These are phyloP conservation scores for Tephrocybe sp. DNA, from an alignment of 768 basidiomycete genomes.

Conservation along the genomic window DNA sequence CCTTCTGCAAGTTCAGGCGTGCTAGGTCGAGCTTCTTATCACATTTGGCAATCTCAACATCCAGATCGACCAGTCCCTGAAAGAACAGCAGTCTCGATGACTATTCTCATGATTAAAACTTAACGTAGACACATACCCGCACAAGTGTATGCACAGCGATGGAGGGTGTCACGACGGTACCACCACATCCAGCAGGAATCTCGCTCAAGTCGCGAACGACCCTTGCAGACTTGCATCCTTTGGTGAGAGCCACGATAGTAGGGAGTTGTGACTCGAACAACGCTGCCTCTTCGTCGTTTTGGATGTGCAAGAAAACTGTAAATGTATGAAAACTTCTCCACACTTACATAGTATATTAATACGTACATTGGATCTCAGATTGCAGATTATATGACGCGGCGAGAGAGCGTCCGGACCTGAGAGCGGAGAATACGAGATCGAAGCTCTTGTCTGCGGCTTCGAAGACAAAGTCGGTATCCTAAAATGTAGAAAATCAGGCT, in stretches of 20 bases:
- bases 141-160: slow-evolving; percentile 83
- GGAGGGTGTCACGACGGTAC: slow-evolving; percentile 71
- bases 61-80: slow-evolving; percentile 87
- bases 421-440: slow-evolving; percentile 75
- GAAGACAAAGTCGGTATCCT: slow-evolving; percentile 64
- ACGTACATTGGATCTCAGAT: slow-evolving; percentile 75
- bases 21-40: slow-evolving; percentile 86
- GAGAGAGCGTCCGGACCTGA: slow-evolving; percentile 80
- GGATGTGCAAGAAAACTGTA: slow-evolving; percentile 75
- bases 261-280: slow-evolving; percentile 71
- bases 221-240: slow-evolving; percentile 77
- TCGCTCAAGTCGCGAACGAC: slow-evolving; percentile 62
- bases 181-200: slow-evolving; percentile 89
- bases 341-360: background rate
- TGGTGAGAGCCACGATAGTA: slow-evolving; percentile 80
- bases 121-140: slow-evolving; percentile 46
- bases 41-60: slow-evolving; percentile 83
- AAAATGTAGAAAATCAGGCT: background rate
- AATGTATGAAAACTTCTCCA: slow-evolving; percentile 6
- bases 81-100: background rate
- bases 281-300: slow-evolving; percentile 56
- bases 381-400: slow-evolving; percentile 89
- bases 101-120: background rate
- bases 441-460: slow-evolving; percentile 80
- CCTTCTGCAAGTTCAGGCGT: slow-evolving; percentile 68